Evolutionary conservation across 495 filamentous ascomycete genomes (phyloP).

Genomic region (Penicillium maclennaniae): DNA sequence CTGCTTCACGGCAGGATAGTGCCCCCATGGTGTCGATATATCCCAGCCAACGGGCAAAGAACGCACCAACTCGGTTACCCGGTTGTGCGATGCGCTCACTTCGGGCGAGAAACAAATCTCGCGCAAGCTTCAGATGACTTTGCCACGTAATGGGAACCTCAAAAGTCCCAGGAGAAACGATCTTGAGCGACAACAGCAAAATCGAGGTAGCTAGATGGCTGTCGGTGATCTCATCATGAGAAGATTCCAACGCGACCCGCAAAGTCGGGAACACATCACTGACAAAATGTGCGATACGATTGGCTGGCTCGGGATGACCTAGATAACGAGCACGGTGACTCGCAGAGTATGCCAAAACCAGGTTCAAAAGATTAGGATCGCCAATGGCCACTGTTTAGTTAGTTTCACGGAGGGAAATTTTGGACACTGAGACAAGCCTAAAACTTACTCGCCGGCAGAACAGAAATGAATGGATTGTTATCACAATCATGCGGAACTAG

Average conservation of each 20-base stretch:
- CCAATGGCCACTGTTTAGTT: slow-evolving; percentile 56
- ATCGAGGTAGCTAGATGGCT: slow-evolving; percentile 79
- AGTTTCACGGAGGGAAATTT: slow-evolving; percentile 4
- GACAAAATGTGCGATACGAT: slow-evolving; percentile 75
- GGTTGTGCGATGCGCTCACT: slow-evolving; percentile 49
- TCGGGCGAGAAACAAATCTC: slow-evolving; percentile 69
- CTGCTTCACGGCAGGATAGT: slow-evolving; percentile 65
- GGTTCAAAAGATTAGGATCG: slow-evolving; percentile 66
- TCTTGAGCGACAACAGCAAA: slow-evolving; percentile 81
- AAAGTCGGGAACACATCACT: slow-evolving; percentile 74
- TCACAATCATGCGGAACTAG: slow-evolving; percentile 73
- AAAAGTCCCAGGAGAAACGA: slow-evolving; percentile 80
- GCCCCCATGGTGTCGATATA: slow-evolving; percentile 80
- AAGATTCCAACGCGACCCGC: slow-evolving; percentile 57
- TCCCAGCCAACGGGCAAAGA: slow-evolving; percentile 81
- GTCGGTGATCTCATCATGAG: slow-evolving; percentile 61
- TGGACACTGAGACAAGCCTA: neutral
- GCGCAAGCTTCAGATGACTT: slow-evolving; percentile 69
- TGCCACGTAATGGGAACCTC: slow-evolving; percentile 72
- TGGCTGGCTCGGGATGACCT: slow-evolving; percentile 68
- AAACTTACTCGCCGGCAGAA: slow-evolving; percentile 64
- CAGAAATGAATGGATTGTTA: slow-evolving; percentile 68
- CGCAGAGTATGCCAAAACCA: slow-evolving; percentile 79
- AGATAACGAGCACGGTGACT: slow-evolving; percentile 77
- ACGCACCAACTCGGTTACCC: slow-evolving; percentile 66